Evolutionary conservation across 1,284 basidiomycete genomes (phyloP), one percentile per base, ranked within the genome.

Genomic region (Ustilago trichophora): DNA sequence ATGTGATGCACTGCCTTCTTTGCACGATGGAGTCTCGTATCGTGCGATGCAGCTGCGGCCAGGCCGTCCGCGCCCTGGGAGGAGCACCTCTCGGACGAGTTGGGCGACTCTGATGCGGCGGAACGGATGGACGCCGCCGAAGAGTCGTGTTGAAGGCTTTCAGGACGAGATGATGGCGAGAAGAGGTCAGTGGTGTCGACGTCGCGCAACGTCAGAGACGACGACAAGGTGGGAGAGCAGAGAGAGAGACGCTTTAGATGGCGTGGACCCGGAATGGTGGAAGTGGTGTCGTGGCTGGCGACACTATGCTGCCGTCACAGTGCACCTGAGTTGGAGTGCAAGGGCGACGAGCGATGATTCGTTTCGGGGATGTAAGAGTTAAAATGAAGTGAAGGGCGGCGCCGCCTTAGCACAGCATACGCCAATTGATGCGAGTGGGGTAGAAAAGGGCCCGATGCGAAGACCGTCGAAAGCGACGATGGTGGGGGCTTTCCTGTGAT

Each of bases 171-270:
- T 16, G 46, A 10, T 2, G 53, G 53, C n/a, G 59, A 54, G 44
- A 63, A 63, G 10, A 55, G 45, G 29, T 68, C 59, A 3, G 35
- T 24, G n/a, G 36, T 36, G 12, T 50, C 45, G 15, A 22, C 16
- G 18, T 51, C 47, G 31, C 51, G 46, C 12, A 63, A 27, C 15
- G 36, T 44, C 25, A 51, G 43, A 12, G 60, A 55, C 27, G 58
- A 47, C 5, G 65, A 55, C 15, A 64, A 18, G n/a, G 54, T 55
- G 0, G 60, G 55, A 9, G 66, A 63, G 45, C 59, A 64, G 25
- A 69, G 55, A 4, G 66, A 69, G 36, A 69, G 66, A 37, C 60
- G 66, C 45, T 69, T 69, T 29, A 64, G 66, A 43, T 69, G 66
- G 38, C 65, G 57, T 56, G 58, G 58, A 22, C 29, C 33, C n/a